Evolutionary conservation across 208 protist genomes (phyloP), one percentile per base, ranked within the genome.

Genomic region (Acanthamoeba sp.): DNA sequence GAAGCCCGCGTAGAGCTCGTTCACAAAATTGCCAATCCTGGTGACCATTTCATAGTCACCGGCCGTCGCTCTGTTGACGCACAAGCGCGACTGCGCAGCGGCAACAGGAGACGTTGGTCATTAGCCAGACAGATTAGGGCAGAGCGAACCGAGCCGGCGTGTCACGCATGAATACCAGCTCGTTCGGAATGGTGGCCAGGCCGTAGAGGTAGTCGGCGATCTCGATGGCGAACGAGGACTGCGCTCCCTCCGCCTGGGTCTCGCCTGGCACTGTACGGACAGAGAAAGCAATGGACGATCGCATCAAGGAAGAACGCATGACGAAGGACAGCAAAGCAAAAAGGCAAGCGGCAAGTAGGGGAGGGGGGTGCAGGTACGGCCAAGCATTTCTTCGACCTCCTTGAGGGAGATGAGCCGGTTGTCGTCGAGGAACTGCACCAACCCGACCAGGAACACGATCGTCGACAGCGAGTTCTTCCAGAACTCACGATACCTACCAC

Each of bases 1-100:
- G 62, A 93, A 93, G 57, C 88, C 88, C 7, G 88, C 88, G 64
- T 93, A 93, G 88, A 93, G 88, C 88, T 93, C 88, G 62, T 93
- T 69, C 88, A 93, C 42, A 24, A 93, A 93, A 6, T 69, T 69
- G 40, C 34, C 88, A 1, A 69, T 80, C 59, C 59, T 50, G 7
- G 34, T 32, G 16, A 93, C 88, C 88, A 78, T 78, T 10, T 27
- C 88, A 40, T 93, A 93, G 88, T 93, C 88, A 6, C 64, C 88
- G 3, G 38, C 50, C 42, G 62, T 93, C 34, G 88, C 88, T 69
- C 88, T 78, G 88, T 93, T 93, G 62, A 76, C 62, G 40, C 88
- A 93, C 34, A 93, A 38, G 40, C 88, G 88, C n/a, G 88, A 93
- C 88, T 93, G 59, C 24, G 59, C 32, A n/a, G n/a, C n/a, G n/a